Evolutionary conservation across 2,329 filamentous ascomycete genomes (phyloP), one percentile per base, ranked within the genome.

Genomic region (Fusarium sp.): DNA sequence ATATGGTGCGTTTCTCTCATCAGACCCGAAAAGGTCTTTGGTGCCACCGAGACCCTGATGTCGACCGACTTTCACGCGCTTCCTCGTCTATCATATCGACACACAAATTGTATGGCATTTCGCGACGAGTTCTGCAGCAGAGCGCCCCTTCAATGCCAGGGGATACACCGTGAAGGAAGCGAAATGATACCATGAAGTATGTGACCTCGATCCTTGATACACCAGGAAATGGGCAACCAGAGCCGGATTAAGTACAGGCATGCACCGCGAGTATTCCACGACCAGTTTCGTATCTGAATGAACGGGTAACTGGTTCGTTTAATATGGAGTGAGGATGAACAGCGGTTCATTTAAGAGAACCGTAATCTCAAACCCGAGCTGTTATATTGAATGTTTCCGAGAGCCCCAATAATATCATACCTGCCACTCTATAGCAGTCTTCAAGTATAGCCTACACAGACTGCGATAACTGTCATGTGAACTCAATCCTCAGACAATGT

Each of bases 261-360:
- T 10, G 4, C 12, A 16, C 18, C 7, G 4, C 2, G 6, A 30
- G 6, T 30, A 47, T 30, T 30, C 6, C 26, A 20, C 4, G 26
- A 11, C 13, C 14, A 30, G 14, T 6, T 11, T n/a, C 20, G 13
- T 8, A 22, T 15, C 13, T 22, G 7, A 3, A 30, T 47, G 26
- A 4, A n/a, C 0, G 44, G 26, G 14, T 7, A 12, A 7, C 15
- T 48, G 22, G 22, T 11, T 20, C 13, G 9, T 20, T 15, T 1
- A 22, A 48, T 6, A 6, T 31, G 11, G 14, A 3, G 15, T 48
- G 45, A 11, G 11, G 45, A 18, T 16, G 15, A n/a, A 22, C 22
- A n/a, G 31, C 0, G 5, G 7, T 48, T 31, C 3, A n/a, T 31
- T n/a, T 20, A 48, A 13, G 20, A n/a, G 7, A 18, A 9, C 6